Evolutionary conservation across 257 asterid genomes (phyloP).

Genomic region (Nemophila menziesii): DNA sequence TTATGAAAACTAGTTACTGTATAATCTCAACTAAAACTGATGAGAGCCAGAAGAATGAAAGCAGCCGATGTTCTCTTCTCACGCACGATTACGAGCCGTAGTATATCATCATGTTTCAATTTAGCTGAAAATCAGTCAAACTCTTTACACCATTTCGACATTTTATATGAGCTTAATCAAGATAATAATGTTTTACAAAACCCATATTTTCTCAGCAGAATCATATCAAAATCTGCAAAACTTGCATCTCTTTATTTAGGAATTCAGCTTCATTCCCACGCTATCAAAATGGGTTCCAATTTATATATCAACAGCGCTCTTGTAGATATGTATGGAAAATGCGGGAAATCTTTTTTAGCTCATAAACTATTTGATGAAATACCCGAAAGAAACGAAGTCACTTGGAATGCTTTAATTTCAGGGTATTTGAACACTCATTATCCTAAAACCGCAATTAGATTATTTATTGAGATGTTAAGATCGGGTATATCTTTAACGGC

Average conservation of each 20-base stretch:
- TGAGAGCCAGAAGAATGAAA: no score
- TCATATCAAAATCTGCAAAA: slow-evolving; percentile 36
- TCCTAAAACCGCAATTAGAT: slow-evolving; percentile 16
- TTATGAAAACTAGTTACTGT: no score
- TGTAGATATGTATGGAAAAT: slow-evolving; percentile 34
- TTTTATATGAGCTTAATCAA: no score
- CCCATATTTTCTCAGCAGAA: slow-evolving; percentile 28
- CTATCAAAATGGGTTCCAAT: no score
- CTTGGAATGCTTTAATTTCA: slow-evolving; percentile 46
- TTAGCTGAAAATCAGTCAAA: slow-evolving; percentile 10
- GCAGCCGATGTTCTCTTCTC: no score
- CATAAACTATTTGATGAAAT: slow-evolving; percentile 45
- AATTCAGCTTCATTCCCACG: slow-evolving; percentile 33
- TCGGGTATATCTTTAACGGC: slow-evolving; percentile 26
- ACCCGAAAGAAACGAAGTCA: slow-evolving; percentile 30
- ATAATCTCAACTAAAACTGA: no score
- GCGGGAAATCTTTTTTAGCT: slow-evolving; percentile 14
- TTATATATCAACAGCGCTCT: slow-evolving; percentile 38
- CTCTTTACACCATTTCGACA: slow-evolving; percentile 10
- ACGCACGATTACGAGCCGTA: no score
- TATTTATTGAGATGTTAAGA: slow-evolving; percentile 36
- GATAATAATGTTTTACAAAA: slow-evolving; percentile 12
- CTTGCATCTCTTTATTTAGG: slow-evolving; percentile 18
- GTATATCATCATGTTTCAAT: no score
- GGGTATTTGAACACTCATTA: slow-evolving; percentile 29